Conservation (phyloP, 2,329 filamentous ascomycete species). For the Aspergillus caelatus region DNA sequence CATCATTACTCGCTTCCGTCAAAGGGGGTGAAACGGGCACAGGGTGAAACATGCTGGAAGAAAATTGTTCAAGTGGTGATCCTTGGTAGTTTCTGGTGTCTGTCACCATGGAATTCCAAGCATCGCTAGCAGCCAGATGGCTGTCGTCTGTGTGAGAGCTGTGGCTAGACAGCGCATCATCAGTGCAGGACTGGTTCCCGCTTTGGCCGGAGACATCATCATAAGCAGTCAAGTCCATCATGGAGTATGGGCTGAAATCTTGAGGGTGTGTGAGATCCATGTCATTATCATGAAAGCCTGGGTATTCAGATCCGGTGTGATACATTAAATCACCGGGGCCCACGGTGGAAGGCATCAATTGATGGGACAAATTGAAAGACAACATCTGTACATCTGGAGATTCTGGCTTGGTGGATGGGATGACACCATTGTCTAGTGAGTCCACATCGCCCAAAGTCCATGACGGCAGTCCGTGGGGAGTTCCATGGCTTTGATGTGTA, state of each 20-base stretch:
- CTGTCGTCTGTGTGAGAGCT: slow-evolving; percentile 42
- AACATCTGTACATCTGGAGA: slow-evolving; percentile 46
- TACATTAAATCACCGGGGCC: slow-evolving; percentile 44
- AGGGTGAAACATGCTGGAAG: slow-evolving; percentile 39
- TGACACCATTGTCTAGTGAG: slow-evolving; percentile 40
- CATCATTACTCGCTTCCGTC: slow-evolving; percentile 46
- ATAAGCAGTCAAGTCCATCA: slow-evolving; percentile 44
- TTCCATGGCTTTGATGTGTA: slow-evolving; percentile 38
- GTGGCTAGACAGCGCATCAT: slow-evolving; percentile 43
- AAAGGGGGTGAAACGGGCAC: slow-evolving; percentile 46
- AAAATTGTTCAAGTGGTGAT: slow-evolving; percentile 39
- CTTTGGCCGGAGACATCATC: slow-evolving; percentile 42
- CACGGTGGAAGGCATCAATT: slow-evolving; percentile 41
- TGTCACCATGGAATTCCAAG: slow-evolving; percentile 41
- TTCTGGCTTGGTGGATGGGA: slow-evolving; percentile 39
- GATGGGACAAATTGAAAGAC: slow-evolving; percentile 46
- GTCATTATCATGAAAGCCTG: slow-evolving; percentile 41
- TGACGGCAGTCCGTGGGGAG: slow-evolving; percentile 39
- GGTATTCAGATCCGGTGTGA: slow-evolving; percentile 41
- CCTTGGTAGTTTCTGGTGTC: slow-evolving; percentile 37
- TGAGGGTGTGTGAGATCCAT: slow-evolving; percentile 39
- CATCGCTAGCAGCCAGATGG: slow-evolving; percentile 34
- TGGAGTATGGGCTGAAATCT: slow-evolving; percentile 42
- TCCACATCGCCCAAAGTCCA: slow-evolving; percentile 45
- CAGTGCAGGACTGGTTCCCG: slow-evolving; percentile 35